A percentile compares a stretch with the other conserved stretches of the same genome.
Conservation (phyloP, 1,139 yeast species). For the Yamadazyma blattariae region DNA sequence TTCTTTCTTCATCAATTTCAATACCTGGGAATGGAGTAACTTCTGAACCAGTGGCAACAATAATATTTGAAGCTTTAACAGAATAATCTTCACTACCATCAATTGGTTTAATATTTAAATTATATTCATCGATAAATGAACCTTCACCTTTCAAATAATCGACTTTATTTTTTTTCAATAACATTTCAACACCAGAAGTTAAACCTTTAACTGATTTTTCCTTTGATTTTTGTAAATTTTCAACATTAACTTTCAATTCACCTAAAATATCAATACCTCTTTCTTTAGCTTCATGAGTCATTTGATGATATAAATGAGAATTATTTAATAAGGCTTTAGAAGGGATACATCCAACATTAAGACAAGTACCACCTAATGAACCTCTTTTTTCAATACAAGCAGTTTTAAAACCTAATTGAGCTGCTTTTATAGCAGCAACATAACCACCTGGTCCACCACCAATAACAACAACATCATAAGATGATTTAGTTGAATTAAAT, state of each 20-base stretch:
- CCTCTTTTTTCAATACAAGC: conserved; percentile 99
- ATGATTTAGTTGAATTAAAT: conserved; percentile 36
- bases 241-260: conserved; percentile 72
- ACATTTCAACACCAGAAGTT: conserved; percentile 91
- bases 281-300: conserved; percentile 75
- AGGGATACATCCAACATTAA: conserved; percentile 98
- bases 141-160: conserved; percentile 94
- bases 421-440: conserved; percentile 98
- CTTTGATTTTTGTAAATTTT: conserved; percentile 85
- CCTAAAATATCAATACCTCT: conserved; percentile 88
- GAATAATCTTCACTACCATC: conserved; percentile 71
- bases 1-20: conserved; percentile 93
- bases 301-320: conserved; percentile 88
- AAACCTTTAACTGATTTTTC: conserved; percentile 84
- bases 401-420: conserved; percentile 90
- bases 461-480: conserved; percentile 85
- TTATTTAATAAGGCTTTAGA: conserved; percentile 94
- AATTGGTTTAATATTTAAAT: conserved; percentile 75
- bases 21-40: conserved; percentile 99
- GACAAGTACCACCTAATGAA: conserved; percentile 93
- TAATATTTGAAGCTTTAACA: conserved; percentile 79
- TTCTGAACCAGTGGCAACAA: conserved; percentile 98
- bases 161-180: conserved; percentile 94
- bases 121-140: conserved; percentile 79
- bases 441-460: conserved; percentile 99